These are phyloP conservation scores for Fusarium piperis DNA, from an alignment of 2,329 filamentous ascomycete species.

Conservation along the genomic window DNA sequence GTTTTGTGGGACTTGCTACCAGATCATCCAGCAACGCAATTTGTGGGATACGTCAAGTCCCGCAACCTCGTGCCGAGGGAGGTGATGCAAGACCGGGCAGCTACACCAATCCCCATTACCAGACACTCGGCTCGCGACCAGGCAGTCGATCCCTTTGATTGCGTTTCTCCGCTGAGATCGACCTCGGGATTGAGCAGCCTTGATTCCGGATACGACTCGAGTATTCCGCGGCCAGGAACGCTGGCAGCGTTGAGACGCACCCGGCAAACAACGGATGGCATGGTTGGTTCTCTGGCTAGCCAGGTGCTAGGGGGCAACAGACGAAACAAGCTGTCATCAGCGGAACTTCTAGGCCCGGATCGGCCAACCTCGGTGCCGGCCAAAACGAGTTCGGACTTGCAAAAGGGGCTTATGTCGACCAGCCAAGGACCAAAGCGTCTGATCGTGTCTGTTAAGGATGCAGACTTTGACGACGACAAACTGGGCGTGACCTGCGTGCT, in stretches of 20 bases:
- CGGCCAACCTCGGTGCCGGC: conserved; percentile 21
- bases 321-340: conserved; percentile 22
- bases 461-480: conserved; percentile 31
- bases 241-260: conserved; percentile 27
- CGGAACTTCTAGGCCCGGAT: conserved; percentile 32
- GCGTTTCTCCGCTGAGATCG: conserved; percentile 32
- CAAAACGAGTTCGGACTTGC: neutral
- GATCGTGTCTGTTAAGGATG: conserved; percentile 29
- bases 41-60: conserved; percentile 42
- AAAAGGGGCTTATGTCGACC: conserved; percentile 9
- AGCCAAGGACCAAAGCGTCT: conserved; percentile 12
- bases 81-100: conserved; percentile 9
- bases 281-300: conserved; percentile 20
- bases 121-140: conserved; percentile 21
- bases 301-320: conserved; percentile 30
- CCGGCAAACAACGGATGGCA: conserved; percentile 30
- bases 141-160: conserved; percentile 24
- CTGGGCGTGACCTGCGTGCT: conserved; percentile 38
- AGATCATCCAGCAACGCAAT: conserved; percentile 40
- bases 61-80: conserved; percentile 33
- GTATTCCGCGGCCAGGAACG: conserved; percentile 33
- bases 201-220: conserved; percentile 41
- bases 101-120: conserved; percentile 39
- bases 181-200: conserved; percentile 38
- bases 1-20: conserved; percentile 39